phyloP scores from a whole-genome alignment of 2,329 filamentous ascomycete genomes.

The Aspergillus clavatus region DNA sequence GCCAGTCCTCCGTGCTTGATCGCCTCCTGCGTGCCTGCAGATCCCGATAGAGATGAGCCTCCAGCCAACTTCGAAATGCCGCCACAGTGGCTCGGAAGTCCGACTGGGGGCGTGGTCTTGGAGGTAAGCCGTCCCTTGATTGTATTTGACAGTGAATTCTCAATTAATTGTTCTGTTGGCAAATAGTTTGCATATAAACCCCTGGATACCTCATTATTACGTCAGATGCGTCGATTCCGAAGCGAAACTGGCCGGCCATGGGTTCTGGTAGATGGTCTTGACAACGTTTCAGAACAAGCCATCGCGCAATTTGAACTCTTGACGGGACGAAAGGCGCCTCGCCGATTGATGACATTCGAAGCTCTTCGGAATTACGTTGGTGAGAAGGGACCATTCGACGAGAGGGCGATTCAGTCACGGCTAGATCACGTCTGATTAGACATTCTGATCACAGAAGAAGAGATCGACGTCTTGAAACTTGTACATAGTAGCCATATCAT shows the following conservation, averaged over 20 bases:
- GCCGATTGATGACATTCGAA: slow-evolving; percentile 65
- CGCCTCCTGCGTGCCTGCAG: slow-evolving; percentile 69
- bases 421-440: slow-evolving; percentile 24
- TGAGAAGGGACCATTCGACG: slow-evolving; percentile 33
- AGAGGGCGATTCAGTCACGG: slow-evolving; percentile 35
- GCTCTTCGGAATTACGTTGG: slow-evolving; percentile 43
- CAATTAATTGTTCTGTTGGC: slow-evolving; percentile 5
- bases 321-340: slow-evolving; percentile 66
- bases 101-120: slow-evolving; percentile 69
- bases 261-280: slow-evolving; percentile 71
- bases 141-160: neutral
- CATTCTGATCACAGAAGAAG: no score
- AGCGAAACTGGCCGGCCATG: slow-evolving; percentile 52
- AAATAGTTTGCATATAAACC: slow-evolving; percentile 60
- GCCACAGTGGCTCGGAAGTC: slow-evolving; percentile 63
- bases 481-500: no score
- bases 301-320: slow-evolving; percentile 80
- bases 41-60: slow-evolving; percentile 58
- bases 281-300: slow-evolving; percentile 71
- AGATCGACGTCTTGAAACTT: slow-evolving; percentile 13
- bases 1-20: slow-evolving; percentile 67
- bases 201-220: slow-evolving; percentile 64
- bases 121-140: slow-evolving; percentile 46
- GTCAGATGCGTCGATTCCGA: slow-evolving; percentile 59
- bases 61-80: slow-evolving; percentile 68